Percentiles rank a stretch among this genome's conserved stretches.
phyloP scores from a whole-genome alignment of 2,329 filamentous ascomycete species.

The Fusarium transvaalense region DNA sequence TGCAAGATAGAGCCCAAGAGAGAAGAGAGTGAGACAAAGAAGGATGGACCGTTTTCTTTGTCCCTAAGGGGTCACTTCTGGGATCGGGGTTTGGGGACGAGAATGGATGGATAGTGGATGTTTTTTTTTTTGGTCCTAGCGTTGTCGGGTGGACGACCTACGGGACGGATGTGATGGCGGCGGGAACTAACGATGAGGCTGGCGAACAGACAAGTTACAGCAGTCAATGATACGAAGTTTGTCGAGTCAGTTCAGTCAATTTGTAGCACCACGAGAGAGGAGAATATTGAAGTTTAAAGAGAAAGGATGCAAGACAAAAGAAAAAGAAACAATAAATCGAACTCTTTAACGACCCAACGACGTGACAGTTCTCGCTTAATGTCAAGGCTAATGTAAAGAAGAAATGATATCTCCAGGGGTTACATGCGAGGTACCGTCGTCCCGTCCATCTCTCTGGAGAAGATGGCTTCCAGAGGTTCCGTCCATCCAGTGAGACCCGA shows the following conservation, averaged over 20 bases:
- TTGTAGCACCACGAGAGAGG: conserved; percentile 3
- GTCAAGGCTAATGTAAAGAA: conserved; percentile 36
- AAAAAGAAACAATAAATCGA: not conserved
- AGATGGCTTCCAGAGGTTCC: conserved; percentile 19
- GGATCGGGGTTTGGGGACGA: not conserved
- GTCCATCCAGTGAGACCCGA: not conserved
- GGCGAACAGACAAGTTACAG: conserved; percentile 5
- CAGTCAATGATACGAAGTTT: not conserved
- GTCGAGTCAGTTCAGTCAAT: not conserved
- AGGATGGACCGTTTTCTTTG: conserved; percentile 16
- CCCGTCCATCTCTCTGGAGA: conserved; percentile 29
- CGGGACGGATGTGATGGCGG: conserved; percentile 39
- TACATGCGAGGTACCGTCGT: conserved; percentile 27
- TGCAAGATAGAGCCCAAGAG: conserved; percentile 2
- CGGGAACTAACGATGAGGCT: conserved; percentile 39
- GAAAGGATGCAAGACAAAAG: not conserved
- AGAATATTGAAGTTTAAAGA: not conserved
- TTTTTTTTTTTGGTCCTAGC: conserved; percentile 36
- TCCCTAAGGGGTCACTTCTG: conserved; percentile 31
- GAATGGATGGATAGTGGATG: not conserved
- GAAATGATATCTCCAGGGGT: conserved; percentile 41
- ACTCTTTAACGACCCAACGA: not conserved
- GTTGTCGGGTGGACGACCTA: conserved; percentile 47
- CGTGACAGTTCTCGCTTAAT: conserved; percentile 18
- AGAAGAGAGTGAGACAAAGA: conserved; percentile 10